These are phyloP conservation scores for Boletus semigastroideus DNA, from an alignment of 1,284 basidiomycete species.

Conservation along the genomic window DNA sequence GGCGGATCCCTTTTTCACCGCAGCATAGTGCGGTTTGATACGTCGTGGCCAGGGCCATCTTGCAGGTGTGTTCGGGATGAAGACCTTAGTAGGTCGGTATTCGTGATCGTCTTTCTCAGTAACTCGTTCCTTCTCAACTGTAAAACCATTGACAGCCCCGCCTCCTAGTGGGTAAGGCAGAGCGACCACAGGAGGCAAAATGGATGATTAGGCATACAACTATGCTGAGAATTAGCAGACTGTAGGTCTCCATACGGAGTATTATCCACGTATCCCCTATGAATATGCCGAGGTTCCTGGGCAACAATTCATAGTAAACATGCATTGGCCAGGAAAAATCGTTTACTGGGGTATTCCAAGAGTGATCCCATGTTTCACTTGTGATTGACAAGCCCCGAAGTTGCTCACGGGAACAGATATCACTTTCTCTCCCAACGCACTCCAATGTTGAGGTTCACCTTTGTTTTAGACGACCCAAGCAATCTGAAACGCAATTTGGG, in stretches of 20 bases:
- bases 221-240: slow-evolving; percentile 3
- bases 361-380: too few relatives aligned
- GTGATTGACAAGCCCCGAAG: too few relatives aligned
- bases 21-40: slow-evolving; percentile 3
- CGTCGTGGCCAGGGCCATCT: slow-evolving; percentile 12
- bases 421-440: too few relatives aligned
- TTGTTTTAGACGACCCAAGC: too few relatives aligned
- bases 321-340: too few relatives aligned
- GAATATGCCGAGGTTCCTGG: too few relatives aligned
- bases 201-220: neutral
- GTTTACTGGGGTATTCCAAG: too few relatives aligned
- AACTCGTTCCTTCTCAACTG: neutral
- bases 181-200: neutral
- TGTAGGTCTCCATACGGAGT: neutral
- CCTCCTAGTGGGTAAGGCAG: neutral
- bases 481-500: too few relatives aligned
- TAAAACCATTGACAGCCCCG: neutral
- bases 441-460: too few relatives aligned
- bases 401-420: too few relatives aligned
- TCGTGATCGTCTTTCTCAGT: neutral
- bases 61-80: slow-evolving; percentile 11
- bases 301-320: too few relatives aligned
- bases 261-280: too few relatives aligned
- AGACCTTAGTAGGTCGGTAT: slow-evolving; percentile 1
- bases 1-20: slow-evolving; percentile 3